Base-by-base conservation (phyloP, 192 early-diverging fungal species). In the Dissophora ornata region DNA sequence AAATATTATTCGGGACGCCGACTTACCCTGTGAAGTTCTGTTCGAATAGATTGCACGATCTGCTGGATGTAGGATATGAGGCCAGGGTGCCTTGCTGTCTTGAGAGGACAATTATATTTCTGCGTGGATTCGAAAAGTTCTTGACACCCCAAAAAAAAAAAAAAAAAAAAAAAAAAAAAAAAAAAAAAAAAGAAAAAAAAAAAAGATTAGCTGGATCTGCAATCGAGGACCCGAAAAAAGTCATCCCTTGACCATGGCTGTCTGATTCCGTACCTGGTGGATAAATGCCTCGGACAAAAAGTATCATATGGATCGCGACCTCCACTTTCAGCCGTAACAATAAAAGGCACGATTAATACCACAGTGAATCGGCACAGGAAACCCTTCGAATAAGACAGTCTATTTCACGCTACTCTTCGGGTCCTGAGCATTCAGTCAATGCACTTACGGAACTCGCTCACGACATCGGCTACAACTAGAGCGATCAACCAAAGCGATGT, bases 231-330 rank as follows among this genome's bases (percentile, higher is more conserved):
- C n/a, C n/a, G n/a, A n/a, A n/a, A n/a, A n/a, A n/a, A n/a, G n/a
- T n/a, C n/a, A n/a, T n/a, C n/a, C n/a, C n/a, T n/a, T n/a, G n/a
- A n/a, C n/a, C n/a, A n/a, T n/a, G n/a, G n/a, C n/a, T n/a, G n/a
- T n/a, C n/a, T n/a, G n/a, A n/a, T n/a, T n/a, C n/a, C n/a, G n/a
- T 75, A 67, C 71, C 71, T 61, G 71, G 71, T 41, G 71, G 71
- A 28, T 75, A 75, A 15, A 75, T 67, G 12, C 71, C 71, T 6
- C 71, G 62, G 28, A 75, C 63, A 55, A 61, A 75, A 16, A 75
- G 50, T 3, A 75, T 75, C 51, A 67, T 33, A 40, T 75, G 71
- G 13, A 75, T 49, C 26, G 71, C 71, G 8, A 75, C 71, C 50
- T 75, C 71, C 18, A 75, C 71, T 75, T 4, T 26, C 12, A 18